Evolutionary conservation across 768 basidiomycete genomes (phyloP).

Genomic region (Boletus vinaceobasis): DNA sequence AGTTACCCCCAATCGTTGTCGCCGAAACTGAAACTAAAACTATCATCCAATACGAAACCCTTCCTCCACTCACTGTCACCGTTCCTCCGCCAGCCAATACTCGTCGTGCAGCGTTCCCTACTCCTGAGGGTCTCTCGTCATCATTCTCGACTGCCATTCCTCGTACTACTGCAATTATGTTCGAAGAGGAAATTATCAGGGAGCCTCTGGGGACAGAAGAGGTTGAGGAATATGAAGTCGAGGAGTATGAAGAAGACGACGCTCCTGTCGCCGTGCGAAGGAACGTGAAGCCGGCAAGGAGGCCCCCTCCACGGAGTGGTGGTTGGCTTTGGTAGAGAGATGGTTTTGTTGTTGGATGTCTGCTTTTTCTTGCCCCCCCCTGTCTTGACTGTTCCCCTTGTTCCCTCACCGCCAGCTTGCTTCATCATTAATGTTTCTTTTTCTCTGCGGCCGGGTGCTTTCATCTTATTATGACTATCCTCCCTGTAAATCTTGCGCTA

Average conservation of each 20-base stretch:
- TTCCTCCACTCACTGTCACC: conserved; percentile 58
- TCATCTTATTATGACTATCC: conserved; percentile 4
- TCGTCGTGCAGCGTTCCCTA: conserved; percentile 68
- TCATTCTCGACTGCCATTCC: conserved; percentile 61
- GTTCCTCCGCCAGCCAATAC: conserved; percentile 78
- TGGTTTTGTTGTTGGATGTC: conserved; percentile 30
- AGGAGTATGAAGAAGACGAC: conserved; percentile 43
- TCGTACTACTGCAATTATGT: conserved; percentile 69
- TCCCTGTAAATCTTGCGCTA: conserved; percentile 17
- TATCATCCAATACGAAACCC: conserved; percentile 48
- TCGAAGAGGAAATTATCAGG: conserved; percentile 51
- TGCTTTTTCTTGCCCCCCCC: conserved; percentile 30
- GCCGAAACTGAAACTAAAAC: conserved; percentile 64
- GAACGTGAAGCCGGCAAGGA: conserved; percentile 43
- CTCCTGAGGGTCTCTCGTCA: conserved; percentile 60
- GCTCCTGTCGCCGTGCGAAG: conserved; percentile 41
- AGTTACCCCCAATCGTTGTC: conserved; percentile 38
- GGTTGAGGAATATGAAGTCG: conserved; percentile 34
- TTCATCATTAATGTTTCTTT: conserved; percentile 12
- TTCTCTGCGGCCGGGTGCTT: conserved; percentile 7
- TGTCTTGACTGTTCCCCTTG: conserved; percentile 20
- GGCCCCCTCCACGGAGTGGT: conserved; percentile 41
- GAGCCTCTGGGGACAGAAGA: conserved; percentile 37
- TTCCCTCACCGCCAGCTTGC: conserved; percentile 25
- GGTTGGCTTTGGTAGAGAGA: conserved; percentile 57